A percentile compares a stretch with the other conserved stretches of the same genome.
Evolutionary conservation across 306 rosid species (phyloP).

Genomic region (Echinosophora koreensis): DNA sequence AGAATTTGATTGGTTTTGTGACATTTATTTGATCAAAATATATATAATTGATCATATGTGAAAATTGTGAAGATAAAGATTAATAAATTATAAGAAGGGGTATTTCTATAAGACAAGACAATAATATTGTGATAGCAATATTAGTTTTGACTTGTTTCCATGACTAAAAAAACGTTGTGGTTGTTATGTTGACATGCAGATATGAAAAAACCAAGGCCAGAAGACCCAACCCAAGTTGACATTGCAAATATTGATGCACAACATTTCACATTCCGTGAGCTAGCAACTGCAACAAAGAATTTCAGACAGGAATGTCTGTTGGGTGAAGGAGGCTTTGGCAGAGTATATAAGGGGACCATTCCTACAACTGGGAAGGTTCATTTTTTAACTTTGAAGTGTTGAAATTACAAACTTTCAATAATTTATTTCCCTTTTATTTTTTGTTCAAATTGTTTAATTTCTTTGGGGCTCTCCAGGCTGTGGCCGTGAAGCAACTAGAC

Average conservation of each 20-base stretch:
- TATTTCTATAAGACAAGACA: not conserved
- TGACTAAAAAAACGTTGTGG: not conserved
- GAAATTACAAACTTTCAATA: no score
- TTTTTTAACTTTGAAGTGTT: not conserved
- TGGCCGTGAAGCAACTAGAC: slow-evolving; percentile 94
- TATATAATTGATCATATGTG: not conserved
- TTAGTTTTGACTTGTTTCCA: not conserved
- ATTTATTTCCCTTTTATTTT: not conserved
- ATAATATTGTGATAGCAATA: not conserved
- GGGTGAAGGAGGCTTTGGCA: slow-evolving; percentile 85
- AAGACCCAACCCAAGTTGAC: slow-evolving; percentile 47
- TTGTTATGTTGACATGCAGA: slow-evolving; percentile 38
- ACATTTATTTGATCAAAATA: not conserved
- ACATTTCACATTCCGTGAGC: slow-evolving; percentile 80
- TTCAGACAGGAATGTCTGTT: slow-evolving; percentile 88
- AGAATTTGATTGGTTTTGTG: not conserved
- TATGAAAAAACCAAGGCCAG: slow-evolving; percentile 49
- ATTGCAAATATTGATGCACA: slow-evolving; percentile 54
- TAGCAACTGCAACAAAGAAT: slow-evolving; percentile 91
- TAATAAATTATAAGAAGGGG: not conserved
- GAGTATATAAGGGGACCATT: slow-evolving; percentile 77
- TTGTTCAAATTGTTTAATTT: not conserved
- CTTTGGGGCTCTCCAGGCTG: slow-evolving; percentile 52
- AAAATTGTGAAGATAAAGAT: not conserved
- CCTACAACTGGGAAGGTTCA: slow-evolving; percentile 73